Evolutionary conservation across 208 protist species (phyloP).

Genomic region (Crithidia sp.): DNA sequence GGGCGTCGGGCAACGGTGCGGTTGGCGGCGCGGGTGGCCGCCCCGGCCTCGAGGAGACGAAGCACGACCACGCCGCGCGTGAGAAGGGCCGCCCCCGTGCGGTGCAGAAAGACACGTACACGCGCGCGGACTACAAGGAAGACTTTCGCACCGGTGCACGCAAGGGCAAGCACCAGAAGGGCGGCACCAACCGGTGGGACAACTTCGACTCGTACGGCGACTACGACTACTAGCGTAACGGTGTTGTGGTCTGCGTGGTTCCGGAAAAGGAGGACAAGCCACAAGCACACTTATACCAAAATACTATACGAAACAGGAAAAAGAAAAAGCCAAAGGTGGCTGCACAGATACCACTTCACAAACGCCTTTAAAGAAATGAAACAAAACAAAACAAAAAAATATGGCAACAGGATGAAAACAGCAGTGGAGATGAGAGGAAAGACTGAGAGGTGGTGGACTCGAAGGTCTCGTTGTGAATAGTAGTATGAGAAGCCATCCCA

Average conservation of each 20-base stretch:
- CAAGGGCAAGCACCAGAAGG: conserved; percentile 80
- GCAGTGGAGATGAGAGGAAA: too few relatives aligned
- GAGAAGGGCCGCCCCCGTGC: conserved; percentile 24
- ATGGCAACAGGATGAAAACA: too few relatives aligned
- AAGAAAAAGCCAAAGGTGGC: too few relatives aligned
- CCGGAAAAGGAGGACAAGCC: too few relatives aligned
- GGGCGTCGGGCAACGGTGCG: not conserved
- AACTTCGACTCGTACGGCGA: conserved; percentile 47
- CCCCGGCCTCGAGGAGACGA: not conserved
- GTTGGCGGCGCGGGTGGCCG: not conserved
- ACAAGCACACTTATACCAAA: not conserved
- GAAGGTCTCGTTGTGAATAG: too few relatives aligned
- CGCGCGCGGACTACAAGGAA: conserved; percentile 64
- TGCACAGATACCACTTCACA: too few relatives aligned
- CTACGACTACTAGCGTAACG: conserved; percentile 39
- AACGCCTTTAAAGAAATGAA: too few relatives aligned
- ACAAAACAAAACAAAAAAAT: too few relatives aligned
- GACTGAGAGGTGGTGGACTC: too few relatives aligned
- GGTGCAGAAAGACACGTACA: conserved; percentile 26
- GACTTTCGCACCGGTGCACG: conserved; percentile 54
- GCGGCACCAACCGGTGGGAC: conserved; percentile 48
- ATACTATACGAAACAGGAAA: too few relatives aligned
- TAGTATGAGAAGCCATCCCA: too few relatives aligned
- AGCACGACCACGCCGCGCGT: conserved; percentile 6
- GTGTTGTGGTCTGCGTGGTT: not conserved